Evolutionary conservation across 768 basidiomycete species (phyloP).

Genomic region (Clitopilus hobsonii): DNA sequence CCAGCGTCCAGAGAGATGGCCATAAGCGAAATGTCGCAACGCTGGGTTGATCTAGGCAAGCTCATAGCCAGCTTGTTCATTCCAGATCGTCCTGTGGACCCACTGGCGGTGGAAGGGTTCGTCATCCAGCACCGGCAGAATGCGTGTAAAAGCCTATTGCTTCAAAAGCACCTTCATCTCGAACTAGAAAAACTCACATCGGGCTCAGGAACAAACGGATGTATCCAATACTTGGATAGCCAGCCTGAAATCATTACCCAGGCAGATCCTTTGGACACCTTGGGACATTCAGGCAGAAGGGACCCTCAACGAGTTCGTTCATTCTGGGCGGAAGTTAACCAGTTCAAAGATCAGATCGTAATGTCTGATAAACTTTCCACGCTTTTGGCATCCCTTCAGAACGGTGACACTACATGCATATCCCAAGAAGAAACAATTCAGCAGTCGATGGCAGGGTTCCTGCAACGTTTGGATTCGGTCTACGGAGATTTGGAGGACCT

Average conservation of each 20-base stretch:
- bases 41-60: constrained; percentile 59
- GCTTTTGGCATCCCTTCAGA: constrained; percentile 35
- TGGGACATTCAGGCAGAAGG: constrained; percentile 6
- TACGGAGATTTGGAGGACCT: constrained; percentile 77
- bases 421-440: constrained; percentile 71
- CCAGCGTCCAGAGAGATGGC: constrained; percentile 1
- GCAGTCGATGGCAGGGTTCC: constrained; percentile 73
- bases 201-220: constrained; percentile 41
- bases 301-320: constrained; percentile 48
- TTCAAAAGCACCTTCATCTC: constrained; percentile 50
- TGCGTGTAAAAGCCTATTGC: constrained; percentile 33
- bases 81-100: constrained; percentile 84
- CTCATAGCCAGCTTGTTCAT: constrained; percentile 69
- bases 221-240: constrained; percentile 41
- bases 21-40: constrained; percentile 22
- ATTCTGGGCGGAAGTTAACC: constrained; percentile 74
- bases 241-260: constrained; percentile 21
- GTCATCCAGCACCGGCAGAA: constrained; percentile 37
- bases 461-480: constrained; percentile 59
- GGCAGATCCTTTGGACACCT: neutral
- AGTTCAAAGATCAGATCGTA: constrained; percentile 65
- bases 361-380: constrained; percentile 41
- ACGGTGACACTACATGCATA: constrained; percentile 29
- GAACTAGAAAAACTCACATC: constrained; percentile 49
- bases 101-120: constrained; percentile 59